These are phyloP conservation scores for Kodamaea derodonti DNA, from an alignment of 1,139 yeast species.

Conservation along the genomic window DNA sequence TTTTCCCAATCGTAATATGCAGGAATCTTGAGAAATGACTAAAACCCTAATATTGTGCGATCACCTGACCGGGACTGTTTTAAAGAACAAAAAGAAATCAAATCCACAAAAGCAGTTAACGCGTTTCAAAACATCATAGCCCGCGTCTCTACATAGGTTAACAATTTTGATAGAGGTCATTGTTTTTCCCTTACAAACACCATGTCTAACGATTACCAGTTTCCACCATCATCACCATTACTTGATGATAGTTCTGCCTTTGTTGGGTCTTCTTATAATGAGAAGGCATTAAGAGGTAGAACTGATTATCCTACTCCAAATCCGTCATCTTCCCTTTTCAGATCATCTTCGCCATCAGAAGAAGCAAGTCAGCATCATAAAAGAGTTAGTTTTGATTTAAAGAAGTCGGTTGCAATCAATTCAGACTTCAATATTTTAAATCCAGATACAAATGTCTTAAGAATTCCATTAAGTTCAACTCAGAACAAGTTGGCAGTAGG, in stretches of 20 bases:
- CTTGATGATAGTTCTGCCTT: constrained; percentile 22
- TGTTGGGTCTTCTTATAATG: constrained; percentile 8
- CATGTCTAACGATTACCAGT: constrained; percentile 27
- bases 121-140: neutral
- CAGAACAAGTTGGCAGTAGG: constrained; percentile 44
- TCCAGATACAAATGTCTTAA: constrained; percentile 35
- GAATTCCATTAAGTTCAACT: constrained; percentile 30
- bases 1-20: constrained; percentile 3
- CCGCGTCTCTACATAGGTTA: neutral
- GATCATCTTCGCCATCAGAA: constrained; percentile 41
- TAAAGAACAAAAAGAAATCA: neutral
- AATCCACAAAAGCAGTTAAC: neutral
- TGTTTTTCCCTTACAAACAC: neutral
- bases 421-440: constrained; percentile 37
- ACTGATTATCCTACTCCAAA: constrained; percentile 49
- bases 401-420: constrained; percentile 17
- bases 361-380: constrained; percentile 4
- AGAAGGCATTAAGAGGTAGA: constrained; percentile 19
- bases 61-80: neutral
- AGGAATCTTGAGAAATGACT: neutral
- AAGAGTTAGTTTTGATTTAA: constrained; percentile 9
- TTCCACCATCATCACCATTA: constrained; percentile 67
- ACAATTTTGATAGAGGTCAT: neutral
- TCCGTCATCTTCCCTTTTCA: constrained; percentile 51
- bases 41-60: too few species aligned